Conservation (phyloP, 2,329 filamentous ascomycete species). For the Setomelanomma holmii region DNA sequence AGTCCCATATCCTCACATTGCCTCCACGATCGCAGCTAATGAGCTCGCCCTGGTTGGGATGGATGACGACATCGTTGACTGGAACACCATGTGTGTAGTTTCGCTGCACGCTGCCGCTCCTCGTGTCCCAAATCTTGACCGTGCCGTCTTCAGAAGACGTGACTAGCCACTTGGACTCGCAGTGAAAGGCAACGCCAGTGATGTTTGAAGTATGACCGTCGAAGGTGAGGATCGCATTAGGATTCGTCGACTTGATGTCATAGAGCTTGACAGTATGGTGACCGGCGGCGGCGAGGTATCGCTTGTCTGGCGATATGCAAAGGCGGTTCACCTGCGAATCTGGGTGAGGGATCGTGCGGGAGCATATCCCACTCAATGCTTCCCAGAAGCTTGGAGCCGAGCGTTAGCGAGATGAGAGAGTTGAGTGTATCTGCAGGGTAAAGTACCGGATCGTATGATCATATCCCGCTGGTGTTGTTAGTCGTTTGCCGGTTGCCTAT, state of each 20-base stretch:
- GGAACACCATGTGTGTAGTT: conserved; percentile 90
- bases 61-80: conserved; percentile 98
- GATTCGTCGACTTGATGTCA: conserved; percentile 98
- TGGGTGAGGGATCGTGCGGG: conserved; percentile 94
- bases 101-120: conserved; percentile 83
- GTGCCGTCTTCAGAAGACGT: conserved; percentile 96
- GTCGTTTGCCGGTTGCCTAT: conserved; percentile 28
- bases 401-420: conserved; percentile 16
- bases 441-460: conserved; percentile 76
- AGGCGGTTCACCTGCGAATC: conserved; percentile 98
- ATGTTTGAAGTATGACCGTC: conserved; percentile 96
- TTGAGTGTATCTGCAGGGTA: neutral
- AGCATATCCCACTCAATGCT: conserved; percentile 95
- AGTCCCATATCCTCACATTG: conserved; percentile 93
- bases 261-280: conserved; percentile 94
- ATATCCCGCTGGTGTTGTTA: conserved; percentile 65
- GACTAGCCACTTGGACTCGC: conserved; percentile 99
- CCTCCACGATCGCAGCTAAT: conserved; percentile 95
- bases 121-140: conserved; percentile 96
- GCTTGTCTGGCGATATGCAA: conserved; percentile 97
- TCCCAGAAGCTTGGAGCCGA: conserved; percentile 83
- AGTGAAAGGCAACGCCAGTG: conserved; percentile 96
- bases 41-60: conserved; percentile 97
- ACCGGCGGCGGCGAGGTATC: conserved; percentile 83
- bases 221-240: conserved; percentile 89